Base-by-base conservation (phyloP, 805 yeast species). In the Teunomyces pallodes region DNA sequence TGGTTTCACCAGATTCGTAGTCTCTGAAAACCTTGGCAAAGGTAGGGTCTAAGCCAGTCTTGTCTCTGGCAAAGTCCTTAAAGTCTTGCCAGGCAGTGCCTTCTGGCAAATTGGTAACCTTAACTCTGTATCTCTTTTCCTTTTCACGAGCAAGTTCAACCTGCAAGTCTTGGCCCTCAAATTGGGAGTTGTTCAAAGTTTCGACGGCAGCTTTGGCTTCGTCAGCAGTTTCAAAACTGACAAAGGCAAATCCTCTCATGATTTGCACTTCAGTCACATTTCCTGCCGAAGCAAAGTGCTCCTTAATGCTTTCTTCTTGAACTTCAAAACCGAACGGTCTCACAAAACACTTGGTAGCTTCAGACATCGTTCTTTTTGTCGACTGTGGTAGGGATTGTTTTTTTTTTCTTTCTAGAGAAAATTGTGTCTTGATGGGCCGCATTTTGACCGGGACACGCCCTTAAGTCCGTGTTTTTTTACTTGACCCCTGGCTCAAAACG, bases 21-120 rank as follows among this genome's bases (percentile, higher is more conserved):
- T 67, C 77, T 66, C 74, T 76, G 73, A 60, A 77, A 67, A 72
- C 74, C 64, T 72, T 69, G 58, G 75, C 74, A 55, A 84, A 86
- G 30, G 85, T 80, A 49, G 90, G 87, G 50, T 82, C 79, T 54
- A 77, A 66, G 53, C 79, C 73, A 48, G 80, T 82, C 69, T 82
- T 86, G 52, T 86, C 90, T 65, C 96, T 80, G 55, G 90, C 90
- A 64, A 88, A 83, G 74, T 92, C 98, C 75, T 90, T 87, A 64
- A 87, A 79, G 61, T 86, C 92, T 76, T 87, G 94, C 95, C 95
- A 87, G 45, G 89, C 83, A 49, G 87, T 77, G 53, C 84, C 83
- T 57, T 84, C 86, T 58, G 91, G 91, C 60, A 87, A 75, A 68
- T 82, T 81, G 57, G 80, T 69, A 31, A 87, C 80, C 62, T 83